Evolutionary conservation across 352 stramenopile species (phyloP), one percentile per base, ranked within the genome.

Genomic region (Pythium phragmiticola): DNA sequence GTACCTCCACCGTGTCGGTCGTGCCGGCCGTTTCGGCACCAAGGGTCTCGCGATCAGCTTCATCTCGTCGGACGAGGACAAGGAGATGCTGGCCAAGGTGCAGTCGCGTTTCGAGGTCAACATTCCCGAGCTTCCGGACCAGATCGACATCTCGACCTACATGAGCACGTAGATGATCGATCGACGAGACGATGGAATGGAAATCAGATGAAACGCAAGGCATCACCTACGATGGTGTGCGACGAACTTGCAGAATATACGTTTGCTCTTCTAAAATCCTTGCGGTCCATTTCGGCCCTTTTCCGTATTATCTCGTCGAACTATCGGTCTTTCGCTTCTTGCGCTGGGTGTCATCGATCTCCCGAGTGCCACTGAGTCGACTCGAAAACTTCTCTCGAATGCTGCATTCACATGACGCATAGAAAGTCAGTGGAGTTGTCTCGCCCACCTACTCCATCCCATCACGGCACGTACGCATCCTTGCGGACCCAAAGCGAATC

Each of bases 1-100:
- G 77, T 99, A 99, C 82, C 85, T 99, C 52, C 98, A 99, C 82
- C 94, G 98, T 72, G 90, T 99, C 28, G 98, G 98, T 65, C 95
- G 98, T 80, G 97, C 98, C 21, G 98, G 98, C 73, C 94, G 98
- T 80, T 99, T 99, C 76, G 98, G 98, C 69, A 99, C 97, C 55
- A 99, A 99, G 87, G 98, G 98, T 79, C 89, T 99, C 67, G 98
- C 97, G 55, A 99, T 99, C 85, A 99, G 92, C 63, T 99, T 99
- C 83, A 98, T 99, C 70, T 98, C 96, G 46, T 99, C 92, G 53
- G 89, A 98, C 57, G 84, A 96, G 58, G 97, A 99, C 78, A 97
- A 97, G 69, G 95, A 99, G 68, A 98, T 99, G 82, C 89, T 99
- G 19, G 89, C 96, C 36, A 96, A 99, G 77, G 97, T 99, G 59